phyloP scores from a whole-genome alignment of 2,329 filamentous ascomycete species.

The Ilyonectria destructans region DNA sequence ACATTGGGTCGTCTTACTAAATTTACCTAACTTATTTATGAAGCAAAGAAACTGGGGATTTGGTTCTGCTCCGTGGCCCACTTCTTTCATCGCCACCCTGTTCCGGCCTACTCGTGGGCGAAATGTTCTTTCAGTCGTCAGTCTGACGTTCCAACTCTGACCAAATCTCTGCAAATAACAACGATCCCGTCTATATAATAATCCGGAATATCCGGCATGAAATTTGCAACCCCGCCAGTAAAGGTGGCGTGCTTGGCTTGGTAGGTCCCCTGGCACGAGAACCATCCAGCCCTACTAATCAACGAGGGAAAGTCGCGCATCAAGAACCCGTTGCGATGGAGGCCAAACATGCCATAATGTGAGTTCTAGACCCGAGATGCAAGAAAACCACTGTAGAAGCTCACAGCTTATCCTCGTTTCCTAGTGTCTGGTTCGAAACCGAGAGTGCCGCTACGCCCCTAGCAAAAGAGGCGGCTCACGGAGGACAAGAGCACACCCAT shows the following conservation, averaged over 20 bases:
- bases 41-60: background rate
- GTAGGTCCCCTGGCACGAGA: background rate
- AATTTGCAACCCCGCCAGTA: background rate
- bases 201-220: background rate
- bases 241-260: constrained; percentile 1
- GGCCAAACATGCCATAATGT: constrained; percentile 3
- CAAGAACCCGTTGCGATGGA: background rate
- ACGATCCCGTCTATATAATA: background rate
- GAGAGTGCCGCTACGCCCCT: background rate
- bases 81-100: background rate
- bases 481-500: background rate
- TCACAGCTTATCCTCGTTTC: background rate
- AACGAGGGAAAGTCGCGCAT: background rate
- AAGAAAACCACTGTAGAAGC: background rate
- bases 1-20: no score
- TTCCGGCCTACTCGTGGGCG: background rate
- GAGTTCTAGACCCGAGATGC: background rate
- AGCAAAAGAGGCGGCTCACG: background rate
- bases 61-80: background rate
- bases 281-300: background rate
- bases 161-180: background rate
- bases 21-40: no score
- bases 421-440: background rate
- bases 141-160: background rate
- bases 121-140: background rate